phyloP scores from a whole-genome alignment of 2,329 filamentous ascomycete genomes.

The Helotiales sp. region DNA sequence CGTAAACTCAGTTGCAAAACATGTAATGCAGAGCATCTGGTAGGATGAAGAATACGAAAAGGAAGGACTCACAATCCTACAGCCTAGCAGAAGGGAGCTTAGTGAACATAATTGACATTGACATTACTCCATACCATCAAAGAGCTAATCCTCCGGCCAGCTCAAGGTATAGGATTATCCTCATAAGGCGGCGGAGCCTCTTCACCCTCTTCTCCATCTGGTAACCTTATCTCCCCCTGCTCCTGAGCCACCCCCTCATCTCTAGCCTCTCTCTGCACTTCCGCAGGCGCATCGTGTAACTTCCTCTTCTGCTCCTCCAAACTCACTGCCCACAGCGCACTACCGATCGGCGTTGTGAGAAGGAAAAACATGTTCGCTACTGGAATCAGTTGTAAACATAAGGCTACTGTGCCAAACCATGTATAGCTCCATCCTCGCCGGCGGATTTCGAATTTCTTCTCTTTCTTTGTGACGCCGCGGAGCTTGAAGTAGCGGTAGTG shows the following conservation, averaged over 20 bases:
- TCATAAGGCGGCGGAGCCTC: conserved; percentile 30
- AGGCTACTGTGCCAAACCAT: conserved; percentile 87
- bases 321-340: conserved; percentile 81
- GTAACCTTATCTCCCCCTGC: too few relatives aligned
- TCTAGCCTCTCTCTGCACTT: neutral
- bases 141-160: too few relatives aligned
- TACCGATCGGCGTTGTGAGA: conserved; percentile 80
- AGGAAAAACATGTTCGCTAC: conserved; percentile 93
- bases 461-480: conserved; percentile 69
- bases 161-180: conserved; percentile 28
- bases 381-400: conserved; percentile 84
- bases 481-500: conserved; percentile 91
- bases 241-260: neutral
- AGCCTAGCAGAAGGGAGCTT: too few relatives aligned
- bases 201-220: conserved; percentile 24
- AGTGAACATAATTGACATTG: too few relatives aligned
- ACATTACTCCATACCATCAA: too few relatives aligned
- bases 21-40: too few relatives aligned
- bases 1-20: too few relatives aligned
- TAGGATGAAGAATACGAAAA: too few relatives aligned
- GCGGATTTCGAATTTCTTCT: conserved; percentile 69
- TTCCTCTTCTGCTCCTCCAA: conserved; percentile 58
- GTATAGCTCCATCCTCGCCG: conserved; percentile 78
- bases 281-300: conserved; percentile 18
- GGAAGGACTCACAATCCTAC: too few relatives aligned